Percentiles rank a stretch among this genome's conserved stretches.
phyloP scores from a whole-genome alignment of 441 rosid genomes.

The Aquilaria agallochum region DNA sequence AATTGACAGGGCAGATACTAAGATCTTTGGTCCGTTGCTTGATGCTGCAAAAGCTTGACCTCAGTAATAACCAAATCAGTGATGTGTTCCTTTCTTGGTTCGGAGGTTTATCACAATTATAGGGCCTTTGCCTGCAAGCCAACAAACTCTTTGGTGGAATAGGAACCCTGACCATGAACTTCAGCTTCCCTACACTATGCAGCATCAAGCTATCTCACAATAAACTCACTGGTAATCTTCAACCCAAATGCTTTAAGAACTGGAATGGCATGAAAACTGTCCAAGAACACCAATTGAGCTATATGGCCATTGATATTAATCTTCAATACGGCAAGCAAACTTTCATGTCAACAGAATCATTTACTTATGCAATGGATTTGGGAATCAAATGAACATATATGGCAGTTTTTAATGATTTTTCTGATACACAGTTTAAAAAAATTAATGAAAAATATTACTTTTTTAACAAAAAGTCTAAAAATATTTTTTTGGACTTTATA shows the following conservation, averaged over 20 bases:
- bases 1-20: slow-evolving; percentile 2
- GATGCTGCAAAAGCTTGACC: slow-evolving; percentile 1
- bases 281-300: neutral
- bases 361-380: slow-evolving; percentile 4
- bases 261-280: slow-evolving; percentile 17
- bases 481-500: no score
- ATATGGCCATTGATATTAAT: neutral
- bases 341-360: neutral
- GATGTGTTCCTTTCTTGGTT: slow-evolving; percentile 15
- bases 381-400: slow-evolving; percentile 13
- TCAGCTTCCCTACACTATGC: slow-evolving; percentile 14
- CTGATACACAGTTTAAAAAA: no score
- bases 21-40: slow-evolving; percentile 9
- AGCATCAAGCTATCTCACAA: slow-evolving; percentile 10
- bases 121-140: slow-evolving; percentile 10
- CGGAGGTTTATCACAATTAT: slow-evolving; percentile 8
- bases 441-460: no score
- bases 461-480: no score
- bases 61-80: slow-evolving; percentile 8
- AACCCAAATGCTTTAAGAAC: slow-evolving; percentile 8
- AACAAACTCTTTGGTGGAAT: slow-evolving; percentile 17
- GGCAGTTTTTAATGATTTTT: neutral
- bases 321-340: no score
- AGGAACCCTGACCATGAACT: neutral
- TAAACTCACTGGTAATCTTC: slow-evolving; percentile 10